Conservation (phyloP, 139 green algal genomes). For the Coelastrella sp. region DNA sequence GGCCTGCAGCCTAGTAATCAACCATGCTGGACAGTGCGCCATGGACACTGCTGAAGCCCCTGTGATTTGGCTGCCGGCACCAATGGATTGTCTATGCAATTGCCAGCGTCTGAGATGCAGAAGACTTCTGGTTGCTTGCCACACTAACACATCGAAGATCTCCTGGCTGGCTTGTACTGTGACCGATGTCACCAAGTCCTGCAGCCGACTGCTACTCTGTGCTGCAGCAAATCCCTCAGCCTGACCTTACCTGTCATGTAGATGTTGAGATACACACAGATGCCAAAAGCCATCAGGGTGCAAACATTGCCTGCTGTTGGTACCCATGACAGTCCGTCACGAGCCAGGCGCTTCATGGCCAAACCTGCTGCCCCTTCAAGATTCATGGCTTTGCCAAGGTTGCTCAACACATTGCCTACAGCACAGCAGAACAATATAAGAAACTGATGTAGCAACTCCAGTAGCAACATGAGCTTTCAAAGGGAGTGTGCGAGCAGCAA, state of each 20-base stretch:
- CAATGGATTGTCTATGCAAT: too few relatives aligned
- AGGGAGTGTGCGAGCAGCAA: too few relatives aligned
- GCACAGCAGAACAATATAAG: neutral
- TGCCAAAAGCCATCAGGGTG: slow-evolving; percentile 78
- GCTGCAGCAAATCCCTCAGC: too few relatives aligned
- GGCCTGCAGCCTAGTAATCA: too few relatives aligned
- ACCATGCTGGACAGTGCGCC: too few relatives aligned
- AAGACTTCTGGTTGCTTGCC: neutral
- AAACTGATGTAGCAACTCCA: neutral
- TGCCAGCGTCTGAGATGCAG: neutral
- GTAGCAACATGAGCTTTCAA: slow-evolving; percentile 28
- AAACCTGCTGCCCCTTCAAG: slow-evolving; percentile 63
- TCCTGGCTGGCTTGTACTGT: too few relatives aligned
- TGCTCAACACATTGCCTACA: neutral
- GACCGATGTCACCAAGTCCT: neutral
- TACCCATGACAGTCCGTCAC: slow-evolving; percentile 81
- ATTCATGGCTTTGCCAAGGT: slow-evolving; percentile 26
- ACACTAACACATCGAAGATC: too few relatives aligned
- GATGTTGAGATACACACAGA: slow-evolving; percentile 80
- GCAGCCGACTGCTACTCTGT: neutral
- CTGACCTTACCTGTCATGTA: slow-evolving; percentile 48
- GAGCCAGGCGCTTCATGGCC: slow-evolving; percentile 65
- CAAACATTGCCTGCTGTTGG: slow-evolving; percentile 86
- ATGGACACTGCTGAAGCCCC: too few relatives aligned
- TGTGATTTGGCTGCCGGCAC: too few relatives aligned